Conservation (phyloP, 768 basidiomycete species). For the Russula foetens region DNA sequence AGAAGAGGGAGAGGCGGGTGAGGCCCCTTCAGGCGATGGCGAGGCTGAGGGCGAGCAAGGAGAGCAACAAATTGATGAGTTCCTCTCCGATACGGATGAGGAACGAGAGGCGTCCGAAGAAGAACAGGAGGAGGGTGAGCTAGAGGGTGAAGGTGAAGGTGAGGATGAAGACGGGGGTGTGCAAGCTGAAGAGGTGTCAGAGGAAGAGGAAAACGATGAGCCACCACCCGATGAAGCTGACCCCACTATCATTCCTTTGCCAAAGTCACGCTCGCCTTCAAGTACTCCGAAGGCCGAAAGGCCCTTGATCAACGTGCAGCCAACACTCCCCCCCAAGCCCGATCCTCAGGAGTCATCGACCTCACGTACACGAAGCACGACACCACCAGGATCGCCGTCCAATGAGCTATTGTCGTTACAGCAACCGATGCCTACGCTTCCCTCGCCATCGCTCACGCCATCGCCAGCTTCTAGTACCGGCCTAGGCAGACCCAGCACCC, state of each 20-base stretch:
- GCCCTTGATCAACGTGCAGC: constrained; percentile 34
- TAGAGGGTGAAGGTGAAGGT: constrained; percentile 21
- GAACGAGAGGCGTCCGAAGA: constrained; percentile 26
- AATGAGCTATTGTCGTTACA: constrained; percentile 29
- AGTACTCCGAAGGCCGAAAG: constrained; percentile 50
- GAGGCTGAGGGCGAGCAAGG: constrained; percentile 15
- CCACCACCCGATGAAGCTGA: background rate
- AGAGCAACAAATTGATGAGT: constrained; percentile 18
- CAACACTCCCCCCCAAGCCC: constrained; percentile 28
- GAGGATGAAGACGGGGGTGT: constrained; percentile 28
- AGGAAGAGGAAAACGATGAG: background rate
- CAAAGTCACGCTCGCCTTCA: constrained; percentile 44
- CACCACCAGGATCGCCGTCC: constrained; percentile 57
- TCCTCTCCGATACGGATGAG: constrained; percentile 22
- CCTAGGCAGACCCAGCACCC: constrained; percentile 52
- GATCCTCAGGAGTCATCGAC: constrained; percentile 11
- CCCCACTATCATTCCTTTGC: constrained; percentile 29
- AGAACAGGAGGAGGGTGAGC: constrained; percentile 12
- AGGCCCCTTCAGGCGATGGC: constrained; percentile 9
- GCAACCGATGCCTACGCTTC: constrained; percentile 26
- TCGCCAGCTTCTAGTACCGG: constrained; percentile 42
- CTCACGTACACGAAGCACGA: constrained; percentile 40
- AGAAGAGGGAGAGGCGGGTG: constrained; percentile 19
- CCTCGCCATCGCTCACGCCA: constrained; percentile 28
- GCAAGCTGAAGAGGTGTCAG: constrained; percentile 20